Conservation (phyloP, 139 green algal genomes). For the Parachlorella kessleri region DNA sequence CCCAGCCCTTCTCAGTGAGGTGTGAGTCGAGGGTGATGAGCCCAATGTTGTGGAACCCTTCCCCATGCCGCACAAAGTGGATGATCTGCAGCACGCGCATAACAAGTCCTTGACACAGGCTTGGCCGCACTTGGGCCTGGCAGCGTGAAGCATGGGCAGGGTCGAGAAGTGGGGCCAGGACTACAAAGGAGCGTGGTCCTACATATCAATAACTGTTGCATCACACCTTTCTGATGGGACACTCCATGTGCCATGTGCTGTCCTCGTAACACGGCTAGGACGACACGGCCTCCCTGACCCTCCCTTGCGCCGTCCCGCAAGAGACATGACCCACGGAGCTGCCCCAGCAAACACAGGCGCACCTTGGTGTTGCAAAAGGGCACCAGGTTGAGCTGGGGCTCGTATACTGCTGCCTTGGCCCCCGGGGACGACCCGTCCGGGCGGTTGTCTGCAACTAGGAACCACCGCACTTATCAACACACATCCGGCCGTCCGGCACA, state of each 20-base stretch:
- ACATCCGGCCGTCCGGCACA: not conserved
- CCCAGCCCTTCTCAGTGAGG: constrained; percentile 52
- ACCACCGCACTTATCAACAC: not conserved
- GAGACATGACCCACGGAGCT: too few relatives aligned
- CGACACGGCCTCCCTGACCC: too few relatives aligned
- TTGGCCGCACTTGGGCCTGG: too few relatives aligned
- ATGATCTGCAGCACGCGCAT: constrained; percentile 25
- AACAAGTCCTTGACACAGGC: too few relatives aligned
- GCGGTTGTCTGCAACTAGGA: constrained; percentile 8
- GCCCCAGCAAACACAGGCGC: not conserved
- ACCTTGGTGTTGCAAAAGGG: constrained; percentile 47
- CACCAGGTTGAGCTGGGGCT: constrained; percentile 39
- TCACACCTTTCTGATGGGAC: too few relatives aligned
- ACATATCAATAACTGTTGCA: too few relatives aligned
- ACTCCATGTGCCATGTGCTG: too few relatives aligned
- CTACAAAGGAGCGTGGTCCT: too few relatives aligned
- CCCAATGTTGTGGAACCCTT: constrained; percentile 64
- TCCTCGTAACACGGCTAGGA: too few relatives aligned
- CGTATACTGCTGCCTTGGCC: constrained; percentile 20
- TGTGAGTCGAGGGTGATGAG: constrained; percentile 45
- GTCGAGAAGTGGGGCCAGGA: too few relatives aligned
- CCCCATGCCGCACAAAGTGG: constrained; percentile 61
- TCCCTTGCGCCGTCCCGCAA: too few relatives aligned
- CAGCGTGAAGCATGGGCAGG: too few relatives aligned
- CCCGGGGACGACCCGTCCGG: not conserved